Conservation (phyloP, 192 early-diverging fungal species). For the Entomortierella chlamydospora region DNA sequence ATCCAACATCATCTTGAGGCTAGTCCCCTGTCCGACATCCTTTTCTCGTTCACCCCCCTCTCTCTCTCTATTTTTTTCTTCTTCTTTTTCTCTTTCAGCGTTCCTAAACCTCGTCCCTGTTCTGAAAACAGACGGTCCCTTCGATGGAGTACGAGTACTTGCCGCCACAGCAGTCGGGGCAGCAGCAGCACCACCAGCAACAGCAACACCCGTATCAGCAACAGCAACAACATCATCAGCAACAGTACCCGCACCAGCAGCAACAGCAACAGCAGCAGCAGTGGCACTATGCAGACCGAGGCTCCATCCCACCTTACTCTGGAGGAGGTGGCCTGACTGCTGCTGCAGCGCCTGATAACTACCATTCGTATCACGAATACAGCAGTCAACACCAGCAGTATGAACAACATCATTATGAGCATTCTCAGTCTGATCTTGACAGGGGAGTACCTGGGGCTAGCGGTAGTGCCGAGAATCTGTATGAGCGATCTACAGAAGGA, state of each 20-base stretch:
- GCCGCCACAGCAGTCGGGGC: conserved; percentile 13
- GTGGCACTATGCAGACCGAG: background rate
- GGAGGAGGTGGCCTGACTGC: background rate
- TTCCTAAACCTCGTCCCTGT: no score
- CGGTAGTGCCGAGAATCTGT: conserved; percentile 58
- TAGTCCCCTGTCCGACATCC: background rate
- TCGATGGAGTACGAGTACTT: conserved; percentile 45
- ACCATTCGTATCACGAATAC: background rate
- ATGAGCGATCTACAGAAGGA: conserved; percentile 77
- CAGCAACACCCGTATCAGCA: conserved; percentile 8
- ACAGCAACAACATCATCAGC: conserved; percentile 1
- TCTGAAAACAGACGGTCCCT: background rate
- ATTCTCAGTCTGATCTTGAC: background rate
- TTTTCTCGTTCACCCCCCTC: background rate
- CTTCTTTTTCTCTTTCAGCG: conserved; percentile 6
- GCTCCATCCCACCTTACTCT: background rate
- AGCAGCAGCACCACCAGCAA: background rate
- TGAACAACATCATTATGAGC: background rate
- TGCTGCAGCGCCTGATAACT: background rate
- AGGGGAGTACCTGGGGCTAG: conserved; percentile 4
- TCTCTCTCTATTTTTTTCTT: background rate
- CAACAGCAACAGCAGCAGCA: conserved; percentile 21
- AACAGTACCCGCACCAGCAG: background rate
- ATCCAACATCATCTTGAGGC: no score
- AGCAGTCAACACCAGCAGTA: background rate